Evolutionary conservation across 176 grass and related monocot genomes (phyloP), one percentile per base, ranked within the genome.

Genomic region (Lolium perenne): DNA sequence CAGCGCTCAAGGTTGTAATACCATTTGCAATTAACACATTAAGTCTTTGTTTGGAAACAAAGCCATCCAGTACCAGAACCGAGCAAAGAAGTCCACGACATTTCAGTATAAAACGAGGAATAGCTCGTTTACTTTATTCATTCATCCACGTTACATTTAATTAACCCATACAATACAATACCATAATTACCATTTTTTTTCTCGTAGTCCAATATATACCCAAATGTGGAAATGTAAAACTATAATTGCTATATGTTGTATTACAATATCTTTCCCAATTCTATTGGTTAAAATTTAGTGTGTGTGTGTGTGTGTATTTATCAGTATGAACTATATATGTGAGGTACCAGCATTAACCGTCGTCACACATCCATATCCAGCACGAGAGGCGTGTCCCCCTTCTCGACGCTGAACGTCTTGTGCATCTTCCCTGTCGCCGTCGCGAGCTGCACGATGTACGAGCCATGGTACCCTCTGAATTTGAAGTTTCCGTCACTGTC

Each of bases 381-480:
- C 7, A 87, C 87, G 15, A 91, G 77, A 26, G 91, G 84, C 0
- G 87, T 91, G 83, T 93, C 94, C 71, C 94, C 94, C 47, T 95
- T 93, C 13, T 93, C 91, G 1, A 95, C 91, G n/a, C 86, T 84
- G 74, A 95, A 95, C 21, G 77, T 80, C 62, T 61, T 80, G 59
- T 80, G 76, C 77, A 91, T 85, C 58, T 83, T 79, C 78, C 82
- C 89, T 46, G 84, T 86, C 0, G 55, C 76, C 60, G 82, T 93
- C 2, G 77, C 29, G 74, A 96, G 73, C 87, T 93, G 89, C 47
- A 93, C 85, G 0, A 72, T 20, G 83, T 93, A 96, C 0, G 78
- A 78, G 74, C 94, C 94, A 38, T 86, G 89, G 71, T 84, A 96
- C 0, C 91, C 94, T 56, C 94, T 85, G 81, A 96, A 96, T 29